Evolutionary conservation across 352 stramenopile genomes (phyloP).

Genomic region (Globisporangium ultimum): DNA sequence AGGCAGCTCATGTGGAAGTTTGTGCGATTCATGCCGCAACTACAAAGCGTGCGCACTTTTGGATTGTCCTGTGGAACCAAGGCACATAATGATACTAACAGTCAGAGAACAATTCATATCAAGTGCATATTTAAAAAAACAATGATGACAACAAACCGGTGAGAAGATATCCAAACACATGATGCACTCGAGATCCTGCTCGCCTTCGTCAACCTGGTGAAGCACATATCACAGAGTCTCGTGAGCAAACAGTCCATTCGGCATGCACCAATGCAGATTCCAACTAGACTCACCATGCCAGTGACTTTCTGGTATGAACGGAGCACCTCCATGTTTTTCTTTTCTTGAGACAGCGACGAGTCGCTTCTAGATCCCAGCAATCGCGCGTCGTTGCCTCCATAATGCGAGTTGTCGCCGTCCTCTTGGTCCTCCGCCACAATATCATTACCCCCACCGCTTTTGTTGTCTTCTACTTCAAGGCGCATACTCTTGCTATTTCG

Average conservation of each 20-base stretch:
- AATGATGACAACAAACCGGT: conserved; percentile 16
- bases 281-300: conserved; percentile 33
- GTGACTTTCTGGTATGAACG: conserved; percentile 68
- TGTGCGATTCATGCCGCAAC: conserved; percentile 87
- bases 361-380: conserved; percentile 11
- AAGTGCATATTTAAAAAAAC: too few relatives aligned
- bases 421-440: not conserved
- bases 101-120: not conserved
- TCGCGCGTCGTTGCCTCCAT: conserved; percentile 5
- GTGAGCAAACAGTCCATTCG: conserved; percentile 3
- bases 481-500: conserved; percentile 12
- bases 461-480: not conserved
- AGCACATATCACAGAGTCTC: not conserved
- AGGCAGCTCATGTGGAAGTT: conserved; percentile 89
- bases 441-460: not conserved
- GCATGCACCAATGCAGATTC: conserved; percentile 1
- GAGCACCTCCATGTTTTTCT: conserved; percentile 39
- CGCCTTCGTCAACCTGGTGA: conserved; percentile 44
- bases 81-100: not conserved
- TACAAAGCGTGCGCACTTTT: conserved; percentile 83
- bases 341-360: conserved; percentile 12
- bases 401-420: conserved; percentile 1
- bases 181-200: conserved; percentile 83
- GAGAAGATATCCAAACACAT: conserved; percentile 83
- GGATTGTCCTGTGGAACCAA: conserved; percentile 51